phyloP scores from a whole-genome alignment of 2,329 filamentous ascomycete species.

The Zasmidium citrigriseum region DNA sequence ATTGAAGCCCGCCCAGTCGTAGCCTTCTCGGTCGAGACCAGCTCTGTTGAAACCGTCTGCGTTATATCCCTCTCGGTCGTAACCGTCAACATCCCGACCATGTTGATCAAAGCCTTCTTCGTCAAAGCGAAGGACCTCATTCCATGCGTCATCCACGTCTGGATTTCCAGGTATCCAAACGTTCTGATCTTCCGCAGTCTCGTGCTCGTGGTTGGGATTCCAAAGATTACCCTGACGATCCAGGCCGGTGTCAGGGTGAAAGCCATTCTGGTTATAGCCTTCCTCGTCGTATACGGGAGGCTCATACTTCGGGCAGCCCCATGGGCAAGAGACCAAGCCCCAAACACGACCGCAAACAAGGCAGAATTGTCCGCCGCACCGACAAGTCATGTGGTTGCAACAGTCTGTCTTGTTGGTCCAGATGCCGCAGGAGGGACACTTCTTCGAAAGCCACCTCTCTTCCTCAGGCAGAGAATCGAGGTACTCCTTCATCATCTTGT shows the following conservation, averaged over 20 bases:
- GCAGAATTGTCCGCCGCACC: conserved; percentile 1
- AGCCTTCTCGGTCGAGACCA: conserved; percentile 1
- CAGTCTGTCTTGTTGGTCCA: neutral
- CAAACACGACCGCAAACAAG: conserved; percentile 7
- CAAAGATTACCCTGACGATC: conserved; percentile 4
- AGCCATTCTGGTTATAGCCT: conserved; percentile 8
- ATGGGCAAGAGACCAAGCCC: conserved; percentile 3
- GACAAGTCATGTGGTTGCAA: conserved; percentile 4
- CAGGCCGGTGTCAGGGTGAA: conserved; percentile 6
- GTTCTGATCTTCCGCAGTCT: neutral
- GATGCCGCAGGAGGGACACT: neutral
- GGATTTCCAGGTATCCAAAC: neutral
- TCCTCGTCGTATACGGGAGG: conserved; percentile 9
- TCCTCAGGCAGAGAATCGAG: conserved; percentile 1
- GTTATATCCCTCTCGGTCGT: neutral
- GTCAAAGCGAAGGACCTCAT: too few relatives aligned
- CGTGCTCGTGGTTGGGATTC: conserved; percentile 8
- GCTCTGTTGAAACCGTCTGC: neutral
- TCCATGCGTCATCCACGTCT: neutral
- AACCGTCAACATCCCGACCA: neutral
- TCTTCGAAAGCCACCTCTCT: neutral
- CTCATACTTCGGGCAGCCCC: conserved; percentile 7
- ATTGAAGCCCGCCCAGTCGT: neutral
- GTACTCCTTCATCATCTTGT: neutral
- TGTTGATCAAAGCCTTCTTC: conserved; percentile 4